Evolutionary conservation across 148 eudicot genomes (phyloP).

Genomic region (Silene latifolia): DNA sequence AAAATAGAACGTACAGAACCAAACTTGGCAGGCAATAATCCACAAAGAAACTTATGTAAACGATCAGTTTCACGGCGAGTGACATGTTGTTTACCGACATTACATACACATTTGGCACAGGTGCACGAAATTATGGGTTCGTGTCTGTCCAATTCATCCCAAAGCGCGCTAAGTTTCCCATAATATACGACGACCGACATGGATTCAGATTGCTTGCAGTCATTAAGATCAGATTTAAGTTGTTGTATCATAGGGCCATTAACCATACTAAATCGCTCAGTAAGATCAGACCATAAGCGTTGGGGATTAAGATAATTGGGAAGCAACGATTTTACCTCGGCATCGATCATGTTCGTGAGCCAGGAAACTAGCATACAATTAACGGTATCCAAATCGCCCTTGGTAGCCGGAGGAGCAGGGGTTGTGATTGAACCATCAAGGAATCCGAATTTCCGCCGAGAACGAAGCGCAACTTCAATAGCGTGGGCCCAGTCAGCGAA

Average conservation of each 20-base stretch:
- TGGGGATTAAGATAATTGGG: too few relatives aligned
- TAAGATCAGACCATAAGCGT: too few relatives aligned
- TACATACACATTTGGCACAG: background rate
- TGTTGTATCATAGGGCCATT: background rate
- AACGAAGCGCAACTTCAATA: background rate
- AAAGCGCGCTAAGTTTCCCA: background rate
- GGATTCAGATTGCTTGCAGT: background rate
- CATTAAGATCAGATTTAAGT: background rate
- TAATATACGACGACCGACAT: background rate
- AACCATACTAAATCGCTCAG: too few relatives aligned
- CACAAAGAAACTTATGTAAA: background rate
- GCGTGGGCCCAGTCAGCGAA: background rate
- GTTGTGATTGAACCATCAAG: background rate
- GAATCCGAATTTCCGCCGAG: background rate
- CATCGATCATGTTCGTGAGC: too few relatives aligned
- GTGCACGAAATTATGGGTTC: too few relatives aligned
- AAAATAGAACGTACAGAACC: background rate
- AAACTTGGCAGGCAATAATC: background rate
- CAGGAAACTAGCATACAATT: too few relatives aligned
- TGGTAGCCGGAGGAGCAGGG: background rate
- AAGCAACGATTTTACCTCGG: too few relatives aligned
- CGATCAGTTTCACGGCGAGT: background rate
- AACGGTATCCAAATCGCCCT: background rate
- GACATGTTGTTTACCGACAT: background rate
- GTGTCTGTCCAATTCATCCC: background rate